phyloP scores from a whole-genome alignment of 2,329 filamentous ascomycete species.

The Epichloe amarillans region DNA sequence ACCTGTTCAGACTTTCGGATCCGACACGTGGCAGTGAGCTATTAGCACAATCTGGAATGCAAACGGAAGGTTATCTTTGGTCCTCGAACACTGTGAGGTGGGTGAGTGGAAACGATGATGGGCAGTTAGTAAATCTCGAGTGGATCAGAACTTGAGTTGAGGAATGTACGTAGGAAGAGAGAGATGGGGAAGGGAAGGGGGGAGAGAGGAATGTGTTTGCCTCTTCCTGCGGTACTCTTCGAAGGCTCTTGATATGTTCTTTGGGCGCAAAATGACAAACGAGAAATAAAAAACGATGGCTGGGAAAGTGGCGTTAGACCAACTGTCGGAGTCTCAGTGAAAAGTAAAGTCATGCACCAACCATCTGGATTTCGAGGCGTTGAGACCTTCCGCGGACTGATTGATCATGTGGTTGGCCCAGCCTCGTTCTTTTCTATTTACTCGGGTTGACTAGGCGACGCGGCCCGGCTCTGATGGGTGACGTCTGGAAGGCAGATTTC shows the following conservation, averaged over 20 bases:
- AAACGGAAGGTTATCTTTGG: not conserved
- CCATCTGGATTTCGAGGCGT: slow-evolving; percentile 7
- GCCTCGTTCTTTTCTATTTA: slow-evolving; percentile 20
- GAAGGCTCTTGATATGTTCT: not conserved
- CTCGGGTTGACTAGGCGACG: slow-evolving; percentile 16
- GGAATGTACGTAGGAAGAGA: slow-evolving; percentile 2
- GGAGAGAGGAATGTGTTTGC: not conserved
- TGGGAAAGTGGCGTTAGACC: not conserved
- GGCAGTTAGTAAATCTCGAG: not conserved
- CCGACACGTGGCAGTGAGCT: slow-evolving; percentile 1
- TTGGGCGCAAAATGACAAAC: not conserved
- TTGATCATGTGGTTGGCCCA: slow-evolving; percentile 15
- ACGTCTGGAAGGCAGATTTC: not conserved
- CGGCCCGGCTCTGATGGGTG: not conserved
- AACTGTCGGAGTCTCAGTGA: not conserved
- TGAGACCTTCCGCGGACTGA: slow-evolving; percentile 1
- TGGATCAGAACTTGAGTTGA: slow-evolving; percentile 2
- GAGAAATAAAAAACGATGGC: not conserved
- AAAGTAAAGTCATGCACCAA: not conserved
- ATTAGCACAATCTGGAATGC: slow-evolving; percentile 3
- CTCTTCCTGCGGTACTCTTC: not conserved
- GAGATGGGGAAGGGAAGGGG: not conserved
- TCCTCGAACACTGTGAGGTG: not conserved
- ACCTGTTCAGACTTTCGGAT: not conserved
- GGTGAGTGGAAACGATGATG: not conserved